Evolutionary conservation across 164 flowering plant genomes (phyloP), one percentile per base, ranked within the genome.

Genomic region (Piper betle): DNA sequence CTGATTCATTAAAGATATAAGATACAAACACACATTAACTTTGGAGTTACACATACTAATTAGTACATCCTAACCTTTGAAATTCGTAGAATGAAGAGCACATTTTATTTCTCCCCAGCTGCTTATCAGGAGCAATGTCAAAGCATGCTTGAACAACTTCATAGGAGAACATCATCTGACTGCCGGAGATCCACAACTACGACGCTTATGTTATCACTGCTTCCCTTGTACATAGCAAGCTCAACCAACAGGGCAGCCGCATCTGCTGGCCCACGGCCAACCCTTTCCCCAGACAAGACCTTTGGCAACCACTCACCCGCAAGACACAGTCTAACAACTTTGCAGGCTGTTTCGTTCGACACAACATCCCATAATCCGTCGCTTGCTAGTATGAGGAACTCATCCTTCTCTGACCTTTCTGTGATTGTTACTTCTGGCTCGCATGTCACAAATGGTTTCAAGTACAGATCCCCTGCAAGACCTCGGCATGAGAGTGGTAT

Each of bases 291-390:
- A 6, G 8, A 4, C 1, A 15, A 8, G 11, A 39, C 42, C 55
- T 61, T 60, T 5, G 20, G 6, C 2, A 13, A 55, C 19, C 37
- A 9, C 5, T 33, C 39, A 0, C 74, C 75, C 6, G 55, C 15
- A 0, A 83, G 67, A 20, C 81, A 79, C 20, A 46, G 71, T 20
- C 71, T 64, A 6, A 72, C 79, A 0, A 82, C 66, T 39, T 75
- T 65, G 55, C 89, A 80, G 0, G 79, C 83, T 20, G 56, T 15
- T 37, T 81, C 80, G 25, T 76, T 82, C 0, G 81, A 57, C 7
- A 84, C 33, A 1, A 75, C 83, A 37, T 80, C 86, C 86, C 86
- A 84, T 55, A 84, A 56, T 6, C 84, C 84, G 55, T 79, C 81
- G 20, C 70, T 77, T 0, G 82, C 86, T 12, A 82, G 61, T 43